phyloP scores from a whole-genome alignment of 768 basidiomycete genomes.

The Harrya chromipes region DNA sequence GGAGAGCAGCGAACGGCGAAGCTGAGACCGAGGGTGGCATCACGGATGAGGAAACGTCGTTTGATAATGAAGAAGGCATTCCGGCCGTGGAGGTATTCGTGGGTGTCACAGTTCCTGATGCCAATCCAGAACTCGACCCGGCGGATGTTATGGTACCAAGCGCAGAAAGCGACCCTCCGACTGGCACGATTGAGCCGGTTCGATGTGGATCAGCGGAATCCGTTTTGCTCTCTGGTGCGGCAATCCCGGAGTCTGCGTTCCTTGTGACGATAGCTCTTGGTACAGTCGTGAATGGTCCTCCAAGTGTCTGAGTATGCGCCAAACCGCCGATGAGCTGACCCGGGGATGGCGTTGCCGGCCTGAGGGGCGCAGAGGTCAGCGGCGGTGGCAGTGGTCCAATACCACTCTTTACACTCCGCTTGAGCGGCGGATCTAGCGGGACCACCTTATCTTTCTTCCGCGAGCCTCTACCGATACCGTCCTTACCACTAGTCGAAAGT shows the following conservation, averaged over 20 bases:
- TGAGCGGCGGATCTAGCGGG: slow-evolving; percentile 58
- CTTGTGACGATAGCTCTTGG: not conserved
- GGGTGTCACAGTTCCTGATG: slow-evolving; percentile 4
- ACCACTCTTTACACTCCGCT: slow-evolving; percentile 67
- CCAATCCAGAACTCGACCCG: slow-evolving; percentile 3
- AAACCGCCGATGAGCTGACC: slow-evolving; percentile 6
- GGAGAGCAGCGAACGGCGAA: slow-evolving; percentile 31
- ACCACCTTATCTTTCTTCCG: slow-evolving; percentile 61
- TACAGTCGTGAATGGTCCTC: slow-evolving; percentile 4
- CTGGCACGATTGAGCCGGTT: not conserved
- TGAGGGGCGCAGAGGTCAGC: slow-evolving; percentile 57
- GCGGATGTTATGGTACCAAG: slow-evolving; percentile 1
- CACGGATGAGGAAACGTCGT: slow-evolving; percentile 14
- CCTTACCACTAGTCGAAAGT: slow-evolving; percentile 34
- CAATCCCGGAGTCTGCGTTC: not conserved
- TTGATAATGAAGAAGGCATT: slow-evolving; percentile 10
- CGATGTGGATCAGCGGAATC: slow-evolving; percentile 5
- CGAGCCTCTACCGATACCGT: slow-evolving; percentile 27
- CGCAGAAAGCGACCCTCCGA: not conserved
- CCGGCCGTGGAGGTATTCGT: slow-evolving; percentile 20
- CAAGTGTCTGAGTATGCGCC: not conserved
- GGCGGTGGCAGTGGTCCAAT: slow-evolving; percentile 61
- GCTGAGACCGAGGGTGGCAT: slow-evolving; percentile 1
- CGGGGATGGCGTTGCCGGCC: not conserved
- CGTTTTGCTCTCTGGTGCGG: slow-evolving; percentile 2